Conservation (phyloP, 225 moss, liverwort and hornwort genomes). For the Anthoceros angustus region DNA sequence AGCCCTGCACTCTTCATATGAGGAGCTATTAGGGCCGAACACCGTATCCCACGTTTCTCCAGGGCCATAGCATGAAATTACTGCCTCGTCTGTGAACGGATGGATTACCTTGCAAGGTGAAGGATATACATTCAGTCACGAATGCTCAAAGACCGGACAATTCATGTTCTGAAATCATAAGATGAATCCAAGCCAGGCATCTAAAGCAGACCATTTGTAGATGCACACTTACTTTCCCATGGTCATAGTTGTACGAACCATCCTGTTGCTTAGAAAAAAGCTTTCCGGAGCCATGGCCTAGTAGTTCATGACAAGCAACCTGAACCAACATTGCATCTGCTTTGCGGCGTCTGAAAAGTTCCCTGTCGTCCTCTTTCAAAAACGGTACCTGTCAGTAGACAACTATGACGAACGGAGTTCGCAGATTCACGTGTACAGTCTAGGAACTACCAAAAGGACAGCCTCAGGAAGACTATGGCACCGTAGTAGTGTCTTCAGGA, state of each 20-base stretch:
- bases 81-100: constrained; percentile 33
- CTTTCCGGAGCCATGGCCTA: constrained; percentile 69
- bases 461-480: background rate
- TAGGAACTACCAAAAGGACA: background rate
- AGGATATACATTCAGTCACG: background rate
- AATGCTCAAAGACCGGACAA: background rate
- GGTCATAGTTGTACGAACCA: constrained; percentile 40
- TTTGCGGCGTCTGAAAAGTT: constrained; percentile 18
- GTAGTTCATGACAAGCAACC: constrained; percentile 55
- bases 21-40: constrained; percentile 37
- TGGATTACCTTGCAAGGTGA: constrained; percentile 28
- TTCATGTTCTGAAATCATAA: no score
- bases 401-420: background rate
- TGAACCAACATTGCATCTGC: constrained; percentile 34
- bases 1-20: constrained; percentile 69
- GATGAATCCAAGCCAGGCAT: no score
- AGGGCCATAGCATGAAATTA: constrained; percentile 35
- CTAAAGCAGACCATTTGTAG: no score
- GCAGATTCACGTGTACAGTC: no score
- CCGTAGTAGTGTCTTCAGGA: constrained; percentile 19
- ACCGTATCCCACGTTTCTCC: constrained; percentile 58
- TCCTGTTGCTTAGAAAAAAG: constrained; percentile 24
- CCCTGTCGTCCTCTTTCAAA: constrained; percentile 27
- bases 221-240: constrained; percentile 30
- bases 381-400: constrained; percentile 16